Conservation (phyloP, 345 rosid genomes). For the Salix viminalis region DNA sequence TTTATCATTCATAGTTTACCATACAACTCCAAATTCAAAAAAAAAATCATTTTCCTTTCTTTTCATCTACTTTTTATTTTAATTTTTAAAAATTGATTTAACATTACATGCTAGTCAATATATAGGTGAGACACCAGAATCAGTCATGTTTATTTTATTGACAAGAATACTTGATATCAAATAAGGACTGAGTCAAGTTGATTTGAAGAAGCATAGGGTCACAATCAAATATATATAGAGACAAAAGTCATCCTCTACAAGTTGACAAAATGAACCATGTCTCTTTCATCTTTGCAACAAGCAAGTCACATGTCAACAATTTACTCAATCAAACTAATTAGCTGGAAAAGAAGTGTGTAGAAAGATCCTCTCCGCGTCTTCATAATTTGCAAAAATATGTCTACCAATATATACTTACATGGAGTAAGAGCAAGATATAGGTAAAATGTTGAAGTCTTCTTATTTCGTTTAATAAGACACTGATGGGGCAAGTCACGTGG, state of each 20-base stretch:
- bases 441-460: constrained; percentile 68
- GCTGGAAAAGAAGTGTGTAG: background rate
- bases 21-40: background rate
- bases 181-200: constrained; percentile 31
- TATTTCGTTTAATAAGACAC: constrained; percentile 70
- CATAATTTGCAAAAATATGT: background rate
- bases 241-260: constrained; percentile 18
- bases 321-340: constrained; percentile 1
- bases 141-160: constrained; percentile 14
- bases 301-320: background rate
- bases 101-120: constrained; percentile 19
- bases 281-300: constrained; percentile 2
- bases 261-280: constrained; percentile 26
- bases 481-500: constrained; percentile 62
- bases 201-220: constrained; percentile 8
- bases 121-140: constrained; percentile 13
- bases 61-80: background rate
- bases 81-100: no score
- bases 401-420: constrained; percentile 46
- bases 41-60: background rate
- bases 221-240: background rate
- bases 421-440: constrained; percentile 66
- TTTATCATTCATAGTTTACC: background rate
- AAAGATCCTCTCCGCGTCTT: background rate
- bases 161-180: constrained; percentile 11